Evolutionary conservation across 2,329 filamentous ascomycete species (phyloP), one percentile per base, ranked within the genome.

Genomic region (Periconia digitata): DNA sequence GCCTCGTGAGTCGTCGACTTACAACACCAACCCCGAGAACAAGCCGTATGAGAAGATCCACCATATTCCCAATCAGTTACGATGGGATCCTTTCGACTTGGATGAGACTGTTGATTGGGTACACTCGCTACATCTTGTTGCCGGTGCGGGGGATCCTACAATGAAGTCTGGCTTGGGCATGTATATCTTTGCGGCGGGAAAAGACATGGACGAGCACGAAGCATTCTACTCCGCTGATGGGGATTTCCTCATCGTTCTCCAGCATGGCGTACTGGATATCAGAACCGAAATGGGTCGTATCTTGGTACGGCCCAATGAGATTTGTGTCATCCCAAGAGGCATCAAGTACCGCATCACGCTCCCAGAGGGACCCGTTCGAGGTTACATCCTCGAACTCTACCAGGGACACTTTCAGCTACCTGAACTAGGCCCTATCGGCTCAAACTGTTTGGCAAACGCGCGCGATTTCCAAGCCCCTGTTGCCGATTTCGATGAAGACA

Each of bases 141-240:
- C 88, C 2, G 89, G 89, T 3, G 84, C 89, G 0, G 91, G 91
- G 15, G 87, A 94, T 59, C 85, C 89, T 0, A 86, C 86, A 0
- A 79, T 87, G 69, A 95, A 95, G 73, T 77, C 82, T 16, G 91
- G 91, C 0, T 61, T 95, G 36, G 90, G 88, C 18, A 90, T 94
- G 51, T 85, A 88, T 69, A 83, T 94, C 47, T 95, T 89, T 64
- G 86, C 87, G 1, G 89, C 87, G 0, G 89, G 88, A 17, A 85
- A 82, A 67, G 84, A 85, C 64, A 95, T 96, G 91, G 77, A 78
- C 41, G 73, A 78, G n/a, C 81, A 82, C 34, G 78, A 86, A 42
- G 89, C 89, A 0, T 95, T 92, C 69, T 95, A 92, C 77, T 92
- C 87, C 3, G 86, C 90, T 0, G 85, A 89, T 50, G 85, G 85